Conservation (phyloP, 139 green algal genomes). For the Mesostigma viride region DNA sequence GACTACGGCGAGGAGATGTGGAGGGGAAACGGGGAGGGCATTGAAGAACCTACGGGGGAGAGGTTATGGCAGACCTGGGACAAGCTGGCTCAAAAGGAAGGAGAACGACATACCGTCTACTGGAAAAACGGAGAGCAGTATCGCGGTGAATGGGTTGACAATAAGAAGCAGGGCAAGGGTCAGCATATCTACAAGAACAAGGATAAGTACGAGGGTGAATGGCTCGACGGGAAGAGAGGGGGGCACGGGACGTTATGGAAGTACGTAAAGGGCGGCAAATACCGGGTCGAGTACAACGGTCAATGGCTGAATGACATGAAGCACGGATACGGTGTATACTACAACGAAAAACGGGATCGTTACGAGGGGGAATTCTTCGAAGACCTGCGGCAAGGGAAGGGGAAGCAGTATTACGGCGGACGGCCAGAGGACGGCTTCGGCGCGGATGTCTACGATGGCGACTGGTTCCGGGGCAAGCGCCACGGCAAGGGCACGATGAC, state of each 20-base stretch:
- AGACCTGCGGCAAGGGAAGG: conserved; percentile 28
- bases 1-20: too few species aligned
- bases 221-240: conserved; percentile 39
- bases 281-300: conserved; percentile 51
- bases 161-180: conserved; percentile 54
- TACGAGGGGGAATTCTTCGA: conserved; percentile 56
- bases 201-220: conserved; percentile 67
- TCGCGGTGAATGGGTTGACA: conserved; percentile 48
- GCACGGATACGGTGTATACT: conserved; percentile 50
- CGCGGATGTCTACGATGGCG: conserved; percentile 56
- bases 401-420: conserved; percentile 45
- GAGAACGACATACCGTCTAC: conserved; percentile 44
- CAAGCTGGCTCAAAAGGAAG: conserved; percentile 41
- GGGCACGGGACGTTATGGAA: conserved; percentile 53
- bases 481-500: conserved; percentile 46
- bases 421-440: conserved; percentile 45
- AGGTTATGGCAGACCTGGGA: neutral
- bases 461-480: conserved; percentile 38
- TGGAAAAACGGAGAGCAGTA: conserved; percentile 41
- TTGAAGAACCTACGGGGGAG: neutral
- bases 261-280: conserved; percentile 41
- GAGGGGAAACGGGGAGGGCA: neutral
- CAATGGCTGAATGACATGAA: conserved; percentile 45
- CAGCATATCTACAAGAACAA: conserved; percentile 53
- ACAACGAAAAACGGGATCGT: conserved; percentile 47